Evolutionary conservation across 2,329 filamentous ascomycete species (phyloP), one percentile per base, ranked within the genome.

Genomic region (Trichoderma sp.): DNA sequence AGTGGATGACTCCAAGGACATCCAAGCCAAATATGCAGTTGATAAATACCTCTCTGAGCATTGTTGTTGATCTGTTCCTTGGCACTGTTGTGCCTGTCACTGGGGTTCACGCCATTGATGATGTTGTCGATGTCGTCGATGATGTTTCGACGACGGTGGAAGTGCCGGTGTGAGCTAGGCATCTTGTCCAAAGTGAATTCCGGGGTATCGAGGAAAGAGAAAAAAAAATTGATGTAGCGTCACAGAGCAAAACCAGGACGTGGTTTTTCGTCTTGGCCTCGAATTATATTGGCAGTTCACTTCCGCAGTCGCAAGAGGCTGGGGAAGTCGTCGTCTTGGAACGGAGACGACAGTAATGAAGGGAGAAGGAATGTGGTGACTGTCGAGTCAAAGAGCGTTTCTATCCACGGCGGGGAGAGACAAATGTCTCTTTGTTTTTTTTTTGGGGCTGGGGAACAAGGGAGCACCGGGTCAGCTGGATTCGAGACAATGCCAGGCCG

Each of bases 111-210:
- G 67, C 67, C 74, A 69, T 70, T 65, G 45, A 72, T 69, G 27
- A 75, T 71, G 42, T 73, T 72, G 35, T 73, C 74, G 54, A 76
- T 71, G n/a, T 73, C 73, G 57, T 76, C 71, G 29, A 78, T 68
- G 32, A 72, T 70, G 29, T 75, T 70, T 29, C 64, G 72, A 67
- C 71, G 72, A 63, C 69, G 74, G 61, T 76, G 77, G 50, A 74
- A 70, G 66, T 73, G 75, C 56, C 72, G 35, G 64, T 77, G 76
- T 61, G 71, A 70, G 66, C 71, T 64, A 69, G 72, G 73, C 77
- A 78, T 78, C n/a, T 73, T 76, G 70, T 65, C 52, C 22, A 67
- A 29, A 42, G 34, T 58, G 25, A 5, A 37, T 32, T 57, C 59
- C 67, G 32, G 50, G 37, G 19, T 70, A 64, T 65, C 60, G 27